Conservation (phyloP, 371 early-diverging fungal genomes). For the Quaeritorhiza haematococci region DNA sequence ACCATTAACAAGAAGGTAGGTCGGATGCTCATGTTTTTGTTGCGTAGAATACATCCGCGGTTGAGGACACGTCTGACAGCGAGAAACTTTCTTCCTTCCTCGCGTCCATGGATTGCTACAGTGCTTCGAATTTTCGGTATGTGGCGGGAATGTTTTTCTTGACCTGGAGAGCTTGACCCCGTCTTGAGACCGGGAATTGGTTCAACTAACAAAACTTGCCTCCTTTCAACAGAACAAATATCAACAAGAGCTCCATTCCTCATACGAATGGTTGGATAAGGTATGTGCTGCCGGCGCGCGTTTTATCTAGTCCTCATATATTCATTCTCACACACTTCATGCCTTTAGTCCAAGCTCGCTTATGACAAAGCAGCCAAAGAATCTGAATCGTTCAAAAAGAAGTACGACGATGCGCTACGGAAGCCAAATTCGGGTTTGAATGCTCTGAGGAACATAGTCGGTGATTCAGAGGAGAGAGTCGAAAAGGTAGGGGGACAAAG, state of each 20-base stretch:
- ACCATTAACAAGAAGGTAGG: conserved; percentile 20
- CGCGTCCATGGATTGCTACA: too few species aligned
- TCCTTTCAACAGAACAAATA: conserved; percentile 20
- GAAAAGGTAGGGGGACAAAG: conserved; percentile 22
- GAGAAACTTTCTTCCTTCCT: too few species aligned
- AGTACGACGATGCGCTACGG: conserved; percentile 33
- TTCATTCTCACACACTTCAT: background rate
- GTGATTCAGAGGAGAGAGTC: conserved; percentile 32
- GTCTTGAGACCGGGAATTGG: background rate
- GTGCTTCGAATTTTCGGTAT: conserved; percentile 26
- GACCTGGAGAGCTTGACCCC: background rate
- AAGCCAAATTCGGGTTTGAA: conserved; percentile 38
- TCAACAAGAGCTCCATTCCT: conserved; percentile 29
- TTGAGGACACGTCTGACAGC: background rate
- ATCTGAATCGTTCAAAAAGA: conserved; percentile 24
- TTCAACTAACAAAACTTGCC: background rate
- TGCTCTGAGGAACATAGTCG: conserved; percentile 33
- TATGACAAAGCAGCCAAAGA: conserved; percentile 42
- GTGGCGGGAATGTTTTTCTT: background rate
- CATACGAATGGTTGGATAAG: conserved; percentile 39
- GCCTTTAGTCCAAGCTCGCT: conserved; percentile 16
- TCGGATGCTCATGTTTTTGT: background rate
- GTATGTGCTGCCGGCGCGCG: background rate
- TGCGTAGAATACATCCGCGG: conserved; percentile 15
- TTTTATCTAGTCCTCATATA: conserved; percentile 1